Evolutionary conservation across 768 basidiomycete genomes (phyloP).

Genomic region (Leccinum rimulosum): DNA sequence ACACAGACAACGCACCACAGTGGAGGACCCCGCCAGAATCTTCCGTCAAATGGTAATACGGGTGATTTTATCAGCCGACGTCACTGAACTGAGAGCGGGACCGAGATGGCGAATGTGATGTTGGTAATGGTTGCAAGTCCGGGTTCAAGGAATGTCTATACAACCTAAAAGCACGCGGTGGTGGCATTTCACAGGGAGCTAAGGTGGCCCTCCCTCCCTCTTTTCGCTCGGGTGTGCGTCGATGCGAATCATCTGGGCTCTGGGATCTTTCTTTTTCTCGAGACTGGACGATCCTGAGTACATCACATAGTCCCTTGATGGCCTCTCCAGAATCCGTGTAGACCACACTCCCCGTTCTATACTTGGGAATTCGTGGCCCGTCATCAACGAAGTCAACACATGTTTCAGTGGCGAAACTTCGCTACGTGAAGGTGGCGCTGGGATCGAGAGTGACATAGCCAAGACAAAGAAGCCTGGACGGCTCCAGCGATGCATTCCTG

Average conservation of each 20-base stretch:
- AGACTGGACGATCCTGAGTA: slow-evolving; percentile 37
- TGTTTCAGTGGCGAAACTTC: slow-evolving; percentile 56
- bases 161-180: slow-evolving; percentile 29
- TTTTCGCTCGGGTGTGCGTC: slow-evolving; percentile 43
- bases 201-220: slow-evolving; percentile 23
- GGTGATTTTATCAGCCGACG: too few relatives aligned
- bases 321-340: slow-evolving; percentile 69
- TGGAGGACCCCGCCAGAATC: too few relatives aligned
- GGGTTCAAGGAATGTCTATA: too few relatives aligned
- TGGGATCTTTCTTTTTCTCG: slow-evolving; percentile 7
- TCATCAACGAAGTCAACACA: slow-evolving; percentile 64
- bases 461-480: slow-evolving; percentile 89
- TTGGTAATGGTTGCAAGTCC: too few relatives aligned
- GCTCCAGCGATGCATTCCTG: slow-evolving; percentile 92
- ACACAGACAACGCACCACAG: too few relatives aligned
- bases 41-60: too few relatives aligned
- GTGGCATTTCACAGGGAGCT: slow-evolving; percentile 53
- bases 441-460: slow-evolving; percentile 38
- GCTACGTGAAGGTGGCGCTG: slow-evolving; percentile 9
- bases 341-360: slow-evolving; percentile 60
- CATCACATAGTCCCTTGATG: slow-evolving; percentile 71
- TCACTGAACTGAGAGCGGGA: too few relatives aligned
- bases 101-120: too few relatives aligned
- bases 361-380: slow-evolving; percentile 75
- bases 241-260: slow-evolving; percentile 26